Percentiles rank a stretch among this genome's conserved stretches.
These are phyloP conservation scores for Zymoseptoria passerinii DNA, from an alignment of 2,329 filamentous ascomycete genomes.

Conservation along the genomic window DNA sequence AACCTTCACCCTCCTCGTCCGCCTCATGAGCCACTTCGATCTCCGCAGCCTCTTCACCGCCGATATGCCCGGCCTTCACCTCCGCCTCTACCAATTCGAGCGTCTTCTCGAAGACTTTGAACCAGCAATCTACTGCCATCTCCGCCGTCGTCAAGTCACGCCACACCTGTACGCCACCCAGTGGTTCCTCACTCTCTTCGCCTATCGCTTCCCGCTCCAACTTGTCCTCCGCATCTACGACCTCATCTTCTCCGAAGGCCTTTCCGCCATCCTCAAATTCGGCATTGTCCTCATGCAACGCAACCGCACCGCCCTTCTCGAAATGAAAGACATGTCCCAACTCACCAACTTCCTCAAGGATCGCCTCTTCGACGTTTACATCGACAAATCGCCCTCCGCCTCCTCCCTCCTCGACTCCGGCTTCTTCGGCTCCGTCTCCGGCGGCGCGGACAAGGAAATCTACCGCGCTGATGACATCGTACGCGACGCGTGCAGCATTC, in stretches of 20 bases:
- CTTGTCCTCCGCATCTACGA: constrained; percentile 95
- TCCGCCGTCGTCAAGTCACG: constrained; percentile 77
- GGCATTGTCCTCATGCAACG: constrained; percentile 95
- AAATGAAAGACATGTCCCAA: constrained; percentile 82
- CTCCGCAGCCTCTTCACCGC: constrained; percentile 87
- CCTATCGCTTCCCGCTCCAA: constrained; percentile 93
- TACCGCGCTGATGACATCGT: constrained; percentile 92
- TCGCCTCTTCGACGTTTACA: constrained; percentile 90
- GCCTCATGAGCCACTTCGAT: constrained; percentile 93
- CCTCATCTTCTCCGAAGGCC: constrained; percentile 82
- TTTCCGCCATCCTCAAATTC: constrained; percentile 84
- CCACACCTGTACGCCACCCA: constrained; percentile 94
- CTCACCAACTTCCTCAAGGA: constrained; percentile 89
- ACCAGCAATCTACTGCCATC: constrained; percentile 87
- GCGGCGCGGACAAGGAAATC: constrained; percentile 86
- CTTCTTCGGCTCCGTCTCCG: constrained; percentile 89
- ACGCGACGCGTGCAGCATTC: constrained; percentile 80
- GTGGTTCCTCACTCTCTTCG: constrained; percentile 98
- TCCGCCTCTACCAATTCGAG: constrained; percentile 91
- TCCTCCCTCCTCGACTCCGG: constrained; percentile 90
- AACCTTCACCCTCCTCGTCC: constrained; percentile 85
- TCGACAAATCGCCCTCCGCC: constrained; percentile 86
- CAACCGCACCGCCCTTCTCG: constrained; percentile 68
- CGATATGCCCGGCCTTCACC: constrained; percentile 93
- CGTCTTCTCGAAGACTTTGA: constrained; percentile 87